Evolutionary conservation across 2,329 filamentous ascomycete genomes (phyloP), one percentile per base, ranked within the genome.

Genomic region (Hymenoscyphus occultus): DNA sequence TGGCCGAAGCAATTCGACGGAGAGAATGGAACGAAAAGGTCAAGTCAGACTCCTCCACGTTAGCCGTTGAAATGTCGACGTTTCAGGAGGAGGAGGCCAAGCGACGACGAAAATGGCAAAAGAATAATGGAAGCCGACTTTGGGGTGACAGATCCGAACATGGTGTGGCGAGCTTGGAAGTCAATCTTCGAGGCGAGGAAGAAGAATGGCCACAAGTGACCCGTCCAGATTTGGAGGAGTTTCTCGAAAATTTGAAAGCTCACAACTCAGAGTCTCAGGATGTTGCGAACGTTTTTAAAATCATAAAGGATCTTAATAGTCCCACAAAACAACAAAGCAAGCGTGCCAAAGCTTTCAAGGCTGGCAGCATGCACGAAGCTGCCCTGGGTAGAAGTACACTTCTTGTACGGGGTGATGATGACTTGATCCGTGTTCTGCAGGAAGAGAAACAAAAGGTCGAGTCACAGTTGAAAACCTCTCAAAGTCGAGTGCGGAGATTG

Each of bases 61-160:
- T 99, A 32, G 92, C 93, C 32, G 96, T 98, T 75, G 94, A 98
- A 74, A 92, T 98, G 84, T 92, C 93, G 1, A 81, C 91, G 0
- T 94, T 96, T 69, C 92, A 95, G 73, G 93, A 97, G 67, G 95
- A 98, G 77, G 95, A 99, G 76, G 86, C 91, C 60, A 93, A 94
- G 72, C 84, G 95, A 61, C 86, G 95, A 57, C 91, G 90, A 72
- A 96, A 91, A 74, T 99, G 95, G 95, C 84, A 94, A 67, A 96
- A 93, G 74, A 90, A 86, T 69, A 89, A 96, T 58, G 92, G 91
- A 7, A 88, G 60, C 88, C 72, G 88, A 89, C 56, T 89, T 64
- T 87, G 86, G 16, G 79, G 84, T 3, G 87, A 93, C 56, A 82
- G 80, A 59, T 77, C 87, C 0, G 90, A 95, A 66, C 86, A 84